Conservation (phyloP, 169 alveolate genomes). For the Babesia ovis region DNA sequence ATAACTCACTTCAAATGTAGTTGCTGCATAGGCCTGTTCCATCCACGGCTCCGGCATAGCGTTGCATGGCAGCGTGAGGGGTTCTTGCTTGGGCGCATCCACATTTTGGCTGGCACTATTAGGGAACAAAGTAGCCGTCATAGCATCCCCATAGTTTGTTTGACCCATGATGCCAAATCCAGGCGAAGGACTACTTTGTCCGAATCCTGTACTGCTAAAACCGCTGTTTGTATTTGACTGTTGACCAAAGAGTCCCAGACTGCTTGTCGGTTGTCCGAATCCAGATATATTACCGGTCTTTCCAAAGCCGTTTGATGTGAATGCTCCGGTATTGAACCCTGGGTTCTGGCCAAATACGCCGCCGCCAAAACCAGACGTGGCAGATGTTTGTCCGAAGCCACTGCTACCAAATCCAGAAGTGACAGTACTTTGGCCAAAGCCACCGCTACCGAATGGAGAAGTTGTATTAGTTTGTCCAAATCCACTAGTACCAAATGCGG, state of each 20-base stretch:
- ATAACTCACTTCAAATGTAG: conserved; percentile 50
- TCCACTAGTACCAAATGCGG: conserved; percentile 16
- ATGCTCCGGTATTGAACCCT: conserved; percentile 4
- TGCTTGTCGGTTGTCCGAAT: neutral
- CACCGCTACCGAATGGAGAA: neutral
- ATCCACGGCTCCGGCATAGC: conserved; percentile 63
- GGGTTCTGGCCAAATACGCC: neutral
- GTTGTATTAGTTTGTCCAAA: conserved; percentile 6
- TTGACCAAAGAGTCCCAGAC: neutral
- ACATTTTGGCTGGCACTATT: neutral
- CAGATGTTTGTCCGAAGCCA: neutral
- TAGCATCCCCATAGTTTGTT: neutral
- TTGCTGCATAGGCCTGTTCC: conserved; percentile 53
- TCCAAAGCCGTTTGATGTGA: conserved; percentile 30
- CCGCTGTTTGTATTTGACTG: neutral
- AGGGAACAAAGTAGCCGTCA: conserved; percentile 1
- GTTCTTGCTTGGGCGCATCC: conserved; percentile 3
- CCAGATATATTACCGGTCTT: neutral
- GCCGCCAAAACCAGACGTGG: neutral
- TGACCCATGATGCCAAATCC: neutral
- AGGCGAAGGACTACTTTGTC: neutral
- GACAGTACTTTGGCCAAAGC: neutral
- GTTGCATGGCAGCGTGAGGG: conserved; percentile 22
- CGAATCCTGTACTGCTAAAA: conserved; percentile 4
- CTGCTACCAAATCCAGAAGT: neutral